Base-by-base conservation (phyloP, 768 basidiomycete genomes). In the Kwoniella shandongensis region DNA sequence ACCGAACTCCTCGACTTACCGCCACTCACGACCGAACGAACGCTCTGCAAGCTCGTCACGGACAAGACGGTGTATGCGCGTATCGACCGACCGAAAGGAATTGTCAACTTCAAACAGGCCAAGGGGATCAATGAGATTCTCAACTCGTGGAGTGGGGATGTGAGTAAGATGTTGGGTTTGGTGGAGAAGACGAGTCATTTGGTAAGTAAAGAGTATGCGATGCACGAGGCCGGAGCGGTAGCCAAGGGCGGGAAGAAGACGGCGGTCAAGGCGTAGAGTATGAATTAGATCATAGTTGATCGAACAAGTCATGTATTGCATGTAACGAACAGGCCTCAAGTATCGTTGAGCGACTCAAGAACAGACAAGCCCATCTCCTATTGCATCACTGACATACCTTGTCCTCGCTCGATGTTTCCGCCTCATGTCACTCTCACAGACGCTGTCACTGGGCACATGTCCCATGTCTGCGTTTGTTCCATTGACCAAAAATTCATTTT, bases 111-210 rank as follows among this genome's bases (percentile, higher is more conserved):
- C 81, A 84, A 85, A 66, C 84, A 82, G 66, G 88, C 87, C 77
- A 85, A 85, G 64, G 86, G 82, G 52, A 84, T 89, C 1, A 93
- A 97, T 72, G 91, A 96, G 68, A 87, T 91, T 4, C 87, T 99
- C 86, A 98, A 98, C 72, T 90, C 91, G 61, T 99, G 96, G 94
- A 93, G 91, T 77, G 88, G 86, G 20, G 93, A 98, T 71, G 91
- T 99, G 83, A 88, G 87, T 69, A 91, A 88, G 78, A 79, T 99
- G 70, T 81, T 99, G 59, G 84, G 88, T 17, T 78, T 96, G 39
- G 89, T 92, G 13, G 96, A 99, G 80, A 97, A 97, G 83, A 91
- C 91, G n/a, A 96, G 93, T 65, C 79, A 80, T 73, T 53, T 80
- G 64, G 78, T 80, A 45, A 75, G 77, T 23, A 80, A 80, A 73